These are phyloP conservation scores for Phytophthora hybrid DNA, from an alignment of 352 stramenopile genomes.

Conservation along the genomic window DNA sequence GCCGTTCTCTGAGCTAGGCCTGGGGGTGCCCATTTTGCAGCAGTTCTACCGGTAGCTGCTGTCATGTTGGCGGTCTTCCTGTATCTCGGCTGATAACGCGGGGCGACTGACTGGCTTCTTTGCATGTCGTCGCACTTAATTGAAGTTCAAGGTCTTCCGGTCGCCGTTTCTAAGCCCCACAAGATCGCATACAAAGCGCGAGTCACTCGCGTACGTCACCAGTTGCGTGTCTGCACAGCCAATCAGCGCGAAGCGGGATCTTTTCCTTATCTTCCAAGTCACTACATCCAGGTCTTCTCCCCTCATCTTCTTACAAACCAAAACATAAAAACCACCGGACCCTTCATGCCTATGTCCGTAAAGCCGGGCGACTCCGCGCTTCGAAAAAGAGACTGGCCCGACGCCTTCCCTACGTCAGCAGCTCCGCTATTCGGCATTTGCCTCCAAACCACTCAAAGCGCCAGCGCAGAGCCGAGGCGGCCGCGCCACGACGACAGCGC, in stretches of 20 bases:
- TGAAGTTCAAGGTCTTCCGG: conserved; percentile 34
- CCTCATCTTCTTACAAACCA: background rate
- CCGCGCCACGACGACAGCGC: no score
- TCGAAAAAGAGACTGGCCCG: conserved; percentile 39
- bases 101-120: conserved; percentile 24
- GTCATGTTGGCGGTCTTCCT: no score
- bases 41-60: no score
- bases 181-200: conserved; percentile 31
- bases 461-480: conserved; percentile 23
- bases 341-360: background rate
- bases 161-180: conserved; percentile 20
- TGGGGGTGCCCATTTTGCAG: no score
- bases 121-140: conserved; percentile 24
- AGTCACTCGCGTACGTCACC: conserved; percentile 31
- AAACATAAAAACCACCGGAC: background rate
- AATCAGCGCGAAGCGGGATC: conserved; percentile 32
- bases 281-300: conserved; percentile 18
- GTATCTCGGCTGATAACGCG: background rate
- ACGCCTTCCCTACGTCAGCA: conserved; percentile 41
- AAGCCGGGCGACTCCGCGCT: conserved; percentile 16
- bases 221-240: conserved; percentile 28
- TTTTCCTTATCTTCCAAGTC: background rate
- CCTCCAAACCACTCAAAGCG: conserved; percentile 40
- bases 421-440: conserved; percentile 40
- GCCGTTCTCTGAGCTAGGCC: no score